Evolutionary conservation across 148 eudicot genomes (phyloP).

Genomic region (Chenopodium formosanum): DNA sequence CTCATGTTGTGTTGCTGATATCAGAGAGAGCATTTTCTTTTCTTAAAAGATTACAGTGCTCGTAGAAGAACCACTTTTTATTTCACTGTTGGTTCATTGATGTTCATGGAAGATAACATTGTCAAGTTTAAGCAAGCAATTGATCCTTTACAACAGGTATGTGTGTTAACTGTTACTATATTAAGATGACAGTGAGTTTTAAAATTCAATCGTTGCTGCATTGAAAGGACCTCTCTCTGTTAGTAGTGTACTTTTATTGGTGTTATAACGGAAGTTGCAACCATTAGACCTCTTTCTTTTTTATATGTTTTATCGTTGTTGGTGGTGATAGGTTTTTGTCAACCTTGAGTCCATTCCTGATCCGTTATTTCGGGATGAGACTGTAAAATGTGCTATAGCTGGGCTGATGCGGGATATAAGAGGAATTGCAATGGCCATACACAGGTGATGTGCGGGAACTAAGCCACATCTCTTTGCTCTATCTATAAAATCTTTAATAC

Average conservation of each 20-base stretch:
- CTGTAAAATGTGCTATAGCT: conserved; percentile 68
- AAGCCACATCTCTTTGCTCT: neutral
- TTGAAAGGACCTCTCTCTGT: neutral
- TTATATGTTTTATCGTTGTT: neutral
- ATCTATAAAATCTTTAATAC: neutral
- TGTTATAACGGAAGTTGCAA: neutral
- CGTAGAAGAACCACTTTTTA: conserved; percentile 85
- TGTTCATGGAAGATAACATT: conserved; percentile 73
- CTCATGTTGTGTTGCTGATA: conserved; percentile 5
- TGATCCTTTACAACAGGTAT: conserved; percentile 74
- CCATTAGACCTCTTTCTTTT: neutral
- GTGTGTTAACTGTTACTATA: conserved; percentile 3
- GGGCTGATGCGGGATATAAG: conserved; percentile 93
- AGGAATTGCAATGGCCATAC: conserved; percentile 86
- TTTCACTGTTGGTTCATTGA: conserved; percentile 64
- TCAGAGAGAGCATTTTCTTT: conserved; percentile 80
- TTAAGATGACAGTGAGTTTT: neutral
- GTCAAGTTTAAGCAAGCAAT: conserved; percentile 67
- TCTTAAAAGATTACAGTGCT: conserved; percentile 61
- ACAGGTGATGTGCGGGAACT: conserved; percentile 43
- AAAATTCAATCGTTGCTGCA: neutral
- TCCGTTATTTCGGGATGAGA: conserved; percentile 63
- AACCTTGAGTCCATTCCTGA: conserved; percentile 74
- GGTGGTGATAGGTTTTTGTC: conserved; percentile 52
- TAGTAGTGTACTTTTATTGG: neutral